Evolutionary conservation across 768 basidiomycete species (phyloP), one percentile per base, ranked within the genome.

Genomic region (Cantharellus anzutake): DNA sequence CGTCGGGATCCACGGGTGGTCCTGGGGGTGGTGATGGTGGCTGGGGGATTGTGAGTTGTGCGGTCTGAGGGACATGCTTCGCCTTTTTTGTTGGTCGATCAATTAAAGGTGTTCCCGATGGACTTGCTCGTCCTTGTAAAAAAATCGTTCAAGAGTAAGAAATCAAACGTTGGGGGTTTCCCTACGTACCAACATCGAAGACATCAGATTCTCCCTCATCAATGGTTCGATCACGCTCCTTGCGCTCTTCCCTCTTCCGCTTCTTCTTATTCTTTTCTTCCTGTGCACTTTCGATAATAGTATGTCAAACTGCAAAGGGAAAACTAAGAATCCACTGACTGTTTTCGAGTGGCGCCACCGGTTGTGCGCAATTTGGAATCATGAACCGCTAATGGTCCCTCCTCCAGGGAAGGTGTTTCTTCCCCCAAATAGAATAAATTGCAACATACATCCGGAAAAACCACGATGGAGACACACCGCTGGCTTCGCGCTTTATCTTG

Each of bases 401-500:
- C 56, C 39, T 57, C 56, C 41, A 57, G 39, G 5, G 56, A 57
- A 14, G 56, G 56, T 14, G 56, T 57, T 40, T 39, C 56, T 55
- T 55, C 11, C 14, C 11, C 11, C 14, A 14, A 55, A 38, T 14
- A 37, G 52, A 11, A 38, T 14, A 55, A 11, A 37, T 39, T 41
- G 41, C 42, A 41, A 40, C 37, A 41, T 39, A 14, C 14, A 35
- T 55, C 37, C 1, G 52, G 29, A 14, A 50, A 20, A 7, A 0
- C 20, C 5, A 59, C 62, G 61, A 66, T 67, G 68, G 58, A 11
- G 20, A 83, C 84, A 72, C 75, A 87, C 86, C 80, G 65, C 80
- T 84, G 65, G 78, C 79, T 67, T 86, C 86, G 57, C 80, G 76
- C 72, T 83, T 84, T 62, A 81, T 73, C 71, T 78, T 85, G 60